These are phyloP conservation scores for Talaromyces marneffei DNA, from an alignment of 2,329 filamentous ascomycete genomes.

Conservation along the genomic window DNA sequence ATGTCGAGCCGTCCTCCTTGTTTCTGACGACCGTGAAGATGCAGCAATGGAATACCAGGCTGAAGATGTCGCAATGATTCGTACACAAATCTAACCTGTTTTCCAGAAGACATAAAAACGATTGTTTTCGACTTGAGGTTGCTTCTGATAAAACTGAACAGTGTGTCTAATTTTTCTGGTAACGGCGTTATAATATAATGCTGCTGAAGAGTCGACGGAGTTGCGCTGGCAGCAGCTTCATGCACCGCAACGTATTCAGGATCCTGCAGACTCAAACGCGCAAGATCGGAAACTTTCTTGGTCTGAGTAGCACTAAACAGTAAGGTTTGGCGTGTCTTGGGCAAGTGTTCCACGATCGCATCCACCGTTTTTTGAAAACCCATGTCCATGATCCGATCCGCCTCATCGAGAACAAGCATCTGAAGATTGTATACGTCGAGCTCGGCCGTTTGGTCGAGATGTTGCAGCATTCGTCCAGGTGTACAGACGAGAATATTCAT, in stretches of 20 bases:
- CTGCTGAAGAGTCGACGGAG: constrained; percentile 77
- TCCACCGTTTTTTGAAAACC: constrained; percentile 88
- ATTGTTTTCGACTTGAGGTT: constrained; percentile 93
- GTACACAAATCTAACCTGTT: constrained; percentile 94
- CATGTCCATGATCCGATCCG: constrained; percentile 96
- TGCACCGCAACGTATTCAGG: constrained; percentile 95
- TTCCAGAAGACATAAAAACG: constrained; percentile 90
- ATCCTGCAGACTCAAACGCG: constrained; percentile 77
- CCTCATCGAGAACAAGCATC: constrained; percentile 90
- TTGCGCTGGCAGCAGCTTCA: constrained; percentile 71
- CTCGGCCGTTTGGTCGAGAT: constrained; percentile 85
- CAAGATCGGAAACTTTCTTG: constrained; percentile 86
- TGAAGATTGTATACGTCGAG: constrained; percentile 88
- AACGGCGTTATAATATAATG: constrained; percentile 84
- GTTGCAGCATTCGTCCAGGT: constrained; percentile 89
- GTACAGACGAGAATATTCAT: constrained; percentile 99
- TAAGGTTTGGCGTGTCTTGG: constrained; percentile 78
- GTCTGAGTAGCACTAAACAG: constrained; percentile 96
- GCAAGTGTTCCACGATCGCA: constrained; percentile 86
- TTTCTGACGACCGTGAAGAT: constrained; percentile 91
- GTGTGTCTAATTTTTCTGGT: constrained; percentile 79
- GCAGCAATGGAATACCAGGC: constrained; percentile 85
- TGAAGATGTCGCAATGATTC: constrained; percentile 89
- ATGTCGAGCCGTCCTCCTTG: constrained; percentile 84
- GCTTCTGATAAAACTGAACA: constrained; percentile 86